Conservation (phyloP, 176 grass and related monocot species). For the Rhynchospora tenuis region DNA sequence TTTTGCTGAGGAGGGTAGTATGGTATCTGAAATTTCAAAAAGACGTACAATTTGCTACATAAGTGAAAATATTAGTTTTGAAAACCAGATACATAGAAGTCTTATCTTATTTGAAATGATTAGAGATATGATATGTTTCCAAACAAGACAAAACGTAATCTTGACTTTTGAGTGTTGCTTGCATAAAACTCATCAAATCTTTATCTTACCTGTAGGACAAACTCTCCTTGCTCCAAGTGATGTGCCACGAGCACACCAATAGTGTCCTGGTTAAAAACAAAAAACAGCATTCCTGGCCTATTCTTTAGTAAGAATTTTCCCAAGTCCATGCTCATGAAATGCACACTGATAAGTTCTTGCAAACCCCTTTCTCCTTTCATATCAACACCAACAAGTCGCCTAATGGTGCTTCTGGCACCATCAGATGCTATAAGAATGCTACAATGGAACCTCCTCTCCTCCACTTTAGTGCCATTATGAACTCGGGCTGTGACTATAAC, state of each 20-base stretch:
- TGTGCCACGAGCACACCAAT: constrained; percentile 87
- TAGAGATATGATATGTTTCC: background rate
- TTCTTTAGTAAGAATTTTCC: constrained; percentile 63
- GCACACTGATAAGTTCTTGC: constrained; percentile 82
- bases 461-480: constrained; percentile 36
- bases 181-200: background rate
- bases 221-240: constrained; percentile 90
- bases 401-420: constrained; percentile 64
- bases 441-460: constrained; percentile 61
- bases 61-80: background rate
- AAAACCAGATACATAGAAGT: background rate
- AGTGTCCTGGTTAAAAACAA: constrained; percentile 73
- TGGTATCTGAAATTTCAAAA: constrained; percentile 64
- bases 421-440: constrained; percentile 72
- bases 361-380: constrained; percentile 80
- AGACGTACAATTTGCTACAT: background rate
- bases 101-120: background rate
- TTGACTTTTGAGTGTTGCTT: background rate
- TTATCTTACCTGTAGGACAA: constrained; percentile 73
- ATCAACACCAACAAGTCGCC: constrained; percentile 60
- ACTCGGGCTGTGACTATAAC: constrained; percentile 43
- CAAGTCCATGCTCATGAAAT: constrained; percentile 82
- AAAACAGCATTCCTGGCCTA: constrained; percentile 93
- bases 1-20: constrained; percentile 92
- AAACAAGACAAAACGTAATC: background rate